phyloP scores from a whole-genome alignment of 1,284 basidiomycete species.

The Phylloboletellus chloephorus region DNA sequence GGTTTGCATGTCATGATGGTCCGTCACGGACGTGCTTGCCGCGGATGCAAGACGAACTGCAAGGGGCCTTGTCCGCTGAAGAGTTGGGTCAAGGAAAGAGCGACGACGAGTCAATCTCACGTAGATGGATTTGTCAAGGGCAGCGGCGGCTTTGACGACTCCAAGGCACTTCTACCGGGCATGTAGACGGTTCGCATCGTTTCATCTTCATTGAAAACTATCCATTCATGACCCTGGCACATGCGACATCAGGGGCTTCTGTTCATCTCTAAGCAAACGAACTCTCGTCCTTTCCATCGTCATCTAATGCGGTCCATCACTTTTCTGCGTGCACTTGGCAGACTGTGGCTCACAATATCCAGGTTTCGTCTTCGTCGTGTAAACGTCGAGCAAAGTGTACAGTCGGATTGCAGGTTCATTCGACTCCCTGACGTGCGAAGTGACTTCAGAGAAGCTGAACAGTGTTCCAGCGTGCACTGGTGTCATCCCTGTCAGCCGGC shows the following conservation, averaged over 20 bases:
- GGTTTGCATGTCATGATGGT: slow-evolving; percentile 70
- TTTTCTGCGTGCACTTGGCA: background rate
- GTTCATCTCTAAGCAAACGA: slow-evolving; percentile 3
- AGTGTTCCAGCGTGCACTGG: slow-evolving; percentile 3
- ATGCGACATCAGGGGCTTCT: background rate
- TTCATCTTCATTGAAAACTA: background rate
- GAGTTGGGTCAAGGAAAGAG: slow-evolving; percentile 21
- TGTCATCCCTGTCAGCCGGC: background rate
- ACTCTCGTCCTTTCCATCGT: slow-evolving; percentile 4
- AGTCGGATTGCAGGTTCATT: slow-evolving; percentile 10
- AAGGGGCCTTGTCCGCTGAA: slow-evolving; percentile 26
- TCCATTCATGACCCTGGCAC: background rate
- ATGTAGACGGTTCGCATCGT: background rate
- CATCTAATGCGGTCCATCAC: background rate
- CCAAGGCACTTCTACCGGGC: background rate
- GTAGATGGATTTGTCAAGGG: background rate
- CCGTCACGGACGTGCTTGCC: slow-evolving; percentile 53
- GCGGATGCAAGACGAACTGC: slow-evolving; percentile 44
- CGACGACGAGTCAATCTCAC: background rate
- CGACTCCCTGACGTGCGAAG: slow-evolving; percentile 7
- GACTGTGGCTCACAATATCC: slow-evolving; percentile 1
- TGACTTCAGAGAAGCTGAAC: slow-evolving; percentile 6
- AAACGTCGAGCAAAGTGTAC: slow-evolving; percentile 8
- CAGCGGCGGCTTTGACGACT: background rate
- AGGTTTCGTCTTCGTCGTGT: background rate